A percentile compares a stretch with the other conserved stretches of the same genome.
phyloP scores from a whole-genome alignment of 805 yeast species.

The Wickerhamiella alocasiicola region DNA sequence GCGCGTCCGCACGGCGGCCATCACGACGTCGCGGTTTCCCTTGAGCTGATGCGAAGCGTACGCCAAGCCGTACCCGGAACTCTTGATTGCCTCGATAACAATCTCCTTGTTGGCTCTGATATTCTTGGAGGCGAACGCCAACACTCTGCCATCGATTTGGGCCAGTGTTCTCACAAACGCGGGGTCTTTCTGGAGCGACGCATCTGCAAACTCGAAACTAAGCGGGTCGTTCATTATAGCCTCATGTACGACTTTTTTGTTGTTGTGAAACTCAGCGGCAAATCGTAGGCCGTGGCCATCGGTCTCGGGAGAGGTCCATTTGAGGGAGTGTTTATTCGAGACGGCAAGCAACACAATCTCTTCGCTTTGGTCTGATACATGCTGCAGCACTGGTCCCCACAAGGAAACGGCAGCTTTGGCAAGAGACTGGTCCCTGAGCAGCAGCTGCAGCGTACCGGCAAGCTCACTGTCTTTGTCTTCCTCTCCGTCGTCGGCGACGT shows the following conservation, averaged over 20 bases:
- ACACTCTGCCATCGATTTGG: slow-evolving; percentile 1
- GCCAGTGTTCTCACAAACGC: slow-evolving; percentile 1
- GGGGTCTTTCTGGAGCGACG: slow-evolving; percentile 1
- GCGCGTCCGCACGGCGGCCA: slow-evolving; percentile 8
- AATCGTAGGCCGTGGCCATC: slow-evolving; percentile 9
- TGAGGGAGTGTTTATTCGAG: neutral
- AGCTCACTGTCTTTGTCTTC: too few relatives aligned
- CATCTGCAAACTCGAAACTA: slow-evolving; percentile 3
- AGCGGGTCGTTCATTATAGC: slow-evolving; percentile 2
- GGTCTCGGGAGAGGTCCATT: slow-evolving; percentile 3
- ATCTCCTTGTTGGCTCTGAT: slow-evolving; percentile 6
- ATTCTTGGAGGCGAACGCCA: slow-evolving; percentile 3
- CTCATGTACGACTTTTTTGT: neutral
- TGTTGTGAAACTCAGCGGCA: neutral
- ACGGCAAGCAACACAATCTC: slow-evolving; percentile 4
- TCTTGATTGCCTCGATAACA: neutral
- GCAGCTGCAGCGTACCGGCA: neutral
- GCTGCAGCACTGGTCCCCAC: slow-evolving; percentile 5
- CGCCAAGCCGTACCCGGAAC: slow-evolving; percentile 5
- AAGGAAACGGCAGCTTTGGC: neutral
- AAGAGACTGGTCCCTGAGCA: neutral
- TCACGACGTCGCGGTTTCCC: slow-evolving; percentile 9
- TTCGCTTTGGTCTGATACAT: neutral
- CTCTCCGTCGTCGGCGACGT: neutral
- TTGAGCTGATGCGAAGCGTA: slow-evolving; percentile 9